phyloP scores from a whole-genome alignment of 2,329 filamentous ascomycete genomes.

The Fusarium pseudonygamai region DNA sequence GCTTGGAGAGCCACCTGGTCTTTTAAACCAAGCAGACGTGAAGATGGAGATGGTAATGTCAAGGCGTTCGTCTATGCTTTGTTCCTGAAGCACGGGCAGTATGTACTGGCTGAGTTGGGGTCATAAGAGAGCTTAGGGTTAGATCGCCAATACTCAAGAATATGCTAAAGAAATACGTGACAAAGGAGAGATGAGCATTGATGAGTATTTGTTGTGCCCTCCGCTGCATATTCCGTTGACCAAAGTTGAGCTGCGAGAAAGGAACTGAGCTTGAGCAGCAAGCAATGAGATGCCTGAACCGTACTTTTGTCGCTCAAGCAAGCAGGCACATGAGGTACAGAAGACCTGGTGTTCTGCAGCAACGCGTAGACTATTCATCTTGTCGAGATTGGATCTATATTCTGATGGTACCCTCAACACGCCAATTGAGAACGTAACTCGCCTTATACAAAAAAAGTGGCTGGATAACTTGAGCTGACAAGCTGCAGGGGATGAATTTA shows the following conservation, averaged over 20 bases:
- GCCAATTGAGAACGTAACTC: slow-evolving; percentile 17
- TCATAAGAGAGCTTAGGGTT: background rate
- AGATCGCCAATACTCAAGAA: background rate
- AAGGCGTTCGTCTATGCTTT: background rate
- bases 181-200: background rate
- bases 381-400: slow-evolving; percentile 9
- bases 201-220: background rate
- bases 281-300: background rate
- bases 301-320: background rate
- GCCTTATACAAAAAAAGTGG: slow-evolving; percentile 23
- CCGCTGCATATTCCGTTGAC: background rate
- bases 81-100: background rate
- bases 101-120: background rate
- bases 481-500: slow-evolving; percentile 27
- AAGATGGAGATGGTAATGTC: background rate
- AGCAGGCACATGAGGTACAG: background rate
- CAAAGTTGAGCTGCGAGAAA: background rate
- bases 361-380: background rate
- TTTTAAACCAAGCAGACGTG: background rate
- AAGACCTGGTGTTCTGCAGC: background rate
- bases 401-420: slow-evolving; percentile 11
- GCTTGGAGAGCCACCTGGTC: background rate
- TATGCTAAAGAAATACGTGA: background rate
- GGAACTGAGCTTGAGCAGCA: background rate
- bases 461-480: slow-evolving; percentile 24